phyloP scores from a whole-genome alignment of 352 stramenopile genomes.

The Globisporangium perplexum region DNA sequence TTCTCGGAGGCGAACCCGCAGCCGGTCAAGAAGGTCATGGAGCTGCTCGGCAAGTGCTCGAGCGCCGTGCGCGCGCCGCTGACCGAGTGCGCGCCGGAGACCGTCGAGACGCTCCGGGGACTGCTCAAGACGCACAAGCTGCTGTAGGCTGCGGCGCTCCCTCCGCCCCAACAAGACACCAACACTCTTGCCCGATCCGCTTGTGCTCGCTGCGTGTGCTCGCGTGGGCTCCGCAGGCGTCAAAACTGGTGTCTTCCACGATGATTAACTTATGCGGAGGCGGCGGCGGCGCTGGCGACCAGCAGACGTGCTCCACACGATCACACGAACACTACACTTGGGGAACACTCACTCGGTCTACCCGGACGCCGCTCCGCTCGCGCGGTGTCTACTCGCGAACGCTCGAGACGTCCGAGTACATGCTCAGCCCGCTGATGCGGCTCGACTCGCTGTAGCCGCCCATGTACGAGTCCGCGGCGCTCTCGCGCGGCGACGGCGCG shows the following conservation, averaged over 20 bases:
- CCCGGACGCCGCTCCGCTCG: too few species aligned
- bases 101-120: slow-evolving; percentile 52
- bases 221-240: too few species aligned
- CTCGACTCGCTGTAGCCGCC: slow-evolving; percentile 45
- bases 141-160: slow-evolving; percentile 28
- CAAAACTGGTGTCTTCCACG: slow-evolving; percentile 11
- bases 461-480: slow-evolving; percentile 57
- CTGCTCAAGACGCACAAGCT: slow-evolving; percentile 73
- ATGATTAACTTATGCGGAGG: not conserved
- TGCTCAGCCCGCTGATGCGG: slow-evolving; percentile 59
- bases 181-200: not conserved
- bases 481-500: slow-evolving; percentile 42
- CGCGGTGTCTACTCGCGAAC: not conserved
- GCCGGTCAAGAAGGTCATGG: slow-evolving; percentile 88
- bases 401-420: slow-evolving; percentile 20
- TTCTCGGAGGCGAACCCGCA: slow-evolving; percentile 91
- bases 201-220: slow-evolving; percentile 15
- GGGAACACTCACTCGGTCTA: not conserved
- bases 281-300: not conserved
- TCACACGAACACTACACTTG: not conserved
- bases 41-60: slow-evolving; percentile 84
- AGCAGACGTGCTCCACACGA: not conserved
- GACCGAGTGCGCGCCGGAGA: slow-evolving; percentile 62
- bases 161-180: not conserved
- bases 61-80: slow-evolving; percentile 69